Conservation (phyloP, 805 yeast genomes). For the Naumovozyma baii region DNA sequence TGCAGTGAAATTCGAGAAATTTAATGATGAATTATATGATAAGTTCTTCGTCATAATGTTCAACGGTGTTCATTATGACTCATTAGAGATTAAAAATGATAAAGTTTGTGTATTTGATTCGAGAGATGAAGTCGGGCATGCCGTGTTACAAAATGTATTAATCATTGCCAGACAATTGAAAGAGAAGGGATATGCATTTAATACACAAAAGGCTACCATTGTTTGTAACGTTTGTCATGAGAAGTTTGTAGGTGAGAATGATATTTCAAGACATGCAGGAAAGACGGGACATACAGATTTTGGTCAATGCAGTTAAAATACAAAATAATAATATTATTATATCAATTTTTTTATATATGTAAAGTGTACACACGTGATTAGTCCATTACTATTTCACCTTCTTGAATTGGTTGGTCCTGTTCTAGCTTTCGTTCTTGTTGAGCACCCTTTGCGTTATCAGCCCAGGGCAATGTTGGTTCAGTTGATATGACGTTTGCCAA, state of each 20-base stretch:
- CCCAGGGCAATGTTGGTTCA: slow-evolving; percentile 28
- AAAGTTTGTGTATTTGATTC: slow-evolving; percentile 35
- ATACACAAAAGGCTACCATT: slow-evolving; percentile 49
- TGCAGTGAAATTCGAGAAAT: slow-evolving; percentile 46
- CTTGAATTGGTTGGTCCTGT: not conserved
- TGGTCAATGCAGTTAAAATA: slow-evolving; percentile 37
- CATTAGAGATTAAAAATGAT: slow-evolving; percentile 37
- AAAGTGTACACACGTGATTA: slow-evolving; percentile 1
- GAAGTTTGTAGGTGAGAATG: slow-evolving; percentile 50
- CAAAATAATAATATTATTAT: too few species aligned
- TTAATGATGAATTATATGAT: slow-evolving; percentile 36
- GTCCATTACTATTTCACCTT: slow-evolving; percentile 4
- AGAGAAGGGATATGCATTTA: slow-evolving; percentile 49
- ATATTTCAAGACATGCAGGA: slow-evolving; percentile 55
- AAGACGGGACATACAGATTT: slow-evolving; percentile 51
- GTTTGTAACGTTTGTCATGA: slow-evolving; percentile 48
- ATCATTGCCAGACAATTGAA: slow-evolving; percentile 39
- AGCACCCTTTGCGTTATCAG: not conserved
- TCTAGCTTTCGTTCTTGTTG: not conserved
- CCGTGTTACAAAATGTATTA: slow-evolving; percentile 31
- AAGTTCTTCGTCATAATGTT: slow-evolving; percentile 48
- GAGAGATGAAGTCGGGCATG: slow-evolving; percentile 22
- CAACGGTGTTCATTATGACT: slow-evolving; percentile 68
- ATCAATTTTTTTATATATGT: too few species aligned
- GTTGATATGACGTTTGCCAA: slow-evolving; percentile 24